Conservation (phyloP, 805 yeast genomes). For the Lipomyces orientalis region DNA sequence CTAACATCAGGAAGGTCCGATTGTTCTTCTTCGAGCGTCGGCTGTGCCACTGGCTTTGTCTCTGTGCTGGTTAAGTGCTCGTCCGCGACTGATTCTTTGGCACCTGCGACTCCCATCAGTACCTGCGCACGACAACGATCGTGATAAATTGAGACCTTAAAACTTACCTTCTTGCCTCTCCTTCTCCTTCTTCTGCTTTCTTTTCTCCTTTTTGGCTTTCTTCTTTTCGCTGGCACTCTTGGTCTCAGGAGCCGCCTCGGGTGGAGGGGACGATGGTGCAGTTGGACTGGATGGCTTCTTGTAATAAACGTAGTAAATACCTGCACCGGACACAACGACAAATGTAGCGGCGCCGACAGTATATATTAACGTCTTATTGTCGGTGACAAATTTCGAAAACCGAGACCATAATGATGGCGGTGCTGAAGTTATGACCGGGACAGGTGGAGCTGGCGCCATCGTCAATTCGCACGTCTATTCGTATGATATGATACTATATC, state of each 20-base stretch:
- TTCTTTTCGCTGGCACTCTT: slow-evolving; percentile 24
- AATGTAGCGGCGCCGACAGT: slow-evolving; percentile 35
- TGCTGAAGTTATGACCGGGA: slow-evolving; percentile 22
- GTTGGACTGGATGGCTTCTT: slow-evolving; percentile 16
- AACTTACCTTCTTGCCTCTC: slow-evolving; percentile 25
- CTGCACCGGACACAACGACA: slow-evolving; percentile 37
- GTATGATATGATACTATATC: neutral
- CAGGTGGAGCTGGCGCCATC: slow-evolving; percentile 27
- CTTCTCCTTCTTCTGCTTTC: slow-evolving; percentile 29
- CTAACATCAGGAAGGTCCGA: slow-evolving; percentile 24
- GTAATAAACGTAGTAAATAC: slow-evolving; percentile 37
- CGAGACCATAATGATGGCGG: slow-evolving; percentile 31
- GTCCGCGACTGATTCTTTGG: slow-evolving; percentile 6
- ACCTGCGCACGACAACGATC: neutral
- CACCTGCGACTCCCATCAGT: neutral
- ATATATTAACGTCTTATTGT: slow-evolving; percentile 37
- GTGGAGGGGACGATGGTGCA: neutral
- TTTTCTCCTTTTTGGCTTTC: slow-evolving; percentile 34
- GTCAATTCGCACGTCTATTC: neutral
- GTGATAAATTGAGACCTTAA: neutral
- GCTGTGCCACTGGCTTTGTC: slow-evolving; percentile 9
- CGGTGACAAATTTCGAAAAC: slow-evolving; percentile 35
- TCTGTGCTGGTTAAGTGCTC: neutral
- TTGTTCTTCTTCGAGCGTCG: slow-evolving; percentile 12
- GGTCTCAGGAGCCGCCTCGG: slow-evolving; percentile 11